Conservation (phyloP, 2,329 filamentous ascomycete species). For the Ilyonectria robusta region DNA sequence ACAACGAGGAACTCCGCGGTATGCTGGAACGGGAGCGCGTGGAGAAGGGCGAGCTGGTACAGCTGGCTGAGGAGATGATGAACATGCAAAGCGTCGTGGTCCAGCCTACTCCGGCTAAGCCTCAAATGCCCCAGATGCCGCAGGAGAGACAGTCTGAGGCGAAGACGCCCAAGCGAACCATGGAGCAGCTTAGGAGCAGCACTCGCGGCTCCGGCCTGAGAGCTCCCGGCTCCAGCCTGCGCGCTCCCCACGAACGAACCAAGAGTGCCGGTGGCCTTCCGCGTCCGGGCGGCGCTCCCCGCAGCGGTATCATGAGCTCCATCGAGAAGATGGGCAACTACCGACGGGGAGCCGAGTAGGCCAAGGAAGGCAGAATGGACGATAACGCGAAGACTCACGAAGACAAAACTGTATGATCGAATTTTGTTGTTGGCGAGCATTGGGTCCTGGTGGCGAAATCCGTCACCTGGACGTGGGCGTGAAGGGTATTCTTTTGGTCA, state of each 20-base stretch:
- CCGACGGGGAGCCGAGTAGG: conserved; percentile 55
- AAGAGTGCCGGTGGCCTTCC: conserved; percentile 63
- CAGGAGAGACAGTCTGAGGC: conserved; percentile 46
- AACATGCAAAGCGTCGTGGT: conserved; percentile 70
- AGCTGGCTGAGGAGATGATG: conserved; percentile 88
- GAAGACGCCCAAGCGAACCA: conserved; percentile 52
- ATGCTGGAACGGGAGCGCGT: conserved; percentile 82
- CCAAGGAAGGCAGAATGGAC: conserved; percentile 15
- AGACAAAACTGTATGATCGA: conserved; percentile 43
- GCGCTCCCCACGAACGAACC: conserved; percentile 60
- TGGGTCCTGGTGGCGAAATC: conserved; percentile 25
- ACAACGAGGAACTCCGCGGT: conserved; percentile 75
- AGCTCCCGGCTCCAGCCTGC: conserved; percentile 68
- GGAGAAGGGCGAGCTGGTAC: conserved; percentile 87
- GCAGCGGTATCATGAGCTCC: conserved; percentile 85
- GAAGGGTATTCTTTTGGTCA: conserved; percentile 27
- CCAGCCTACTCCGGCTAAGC: conserved; percentile 39
- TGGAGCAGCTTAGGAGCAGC: conserved; percentile 59
- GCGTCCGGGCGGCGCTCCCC: conserved; percentile 61
- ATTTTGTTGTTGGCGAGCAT: conserved; percentile 38
- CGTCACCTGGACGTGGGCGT: conserved; percentile 32
- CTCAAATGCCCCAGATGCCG: conserved; percentile 40
- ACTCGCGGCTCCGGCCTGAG: conserved; percentile 72
- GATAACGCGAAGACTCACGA: conserved; percentile 42
- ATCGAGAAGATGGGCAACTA: conserved; percentile 89